phyloP scores from a whole-genome alignment of 2,329 filamentous ascomycete species.

The Scorias spongiosa region DNA sequence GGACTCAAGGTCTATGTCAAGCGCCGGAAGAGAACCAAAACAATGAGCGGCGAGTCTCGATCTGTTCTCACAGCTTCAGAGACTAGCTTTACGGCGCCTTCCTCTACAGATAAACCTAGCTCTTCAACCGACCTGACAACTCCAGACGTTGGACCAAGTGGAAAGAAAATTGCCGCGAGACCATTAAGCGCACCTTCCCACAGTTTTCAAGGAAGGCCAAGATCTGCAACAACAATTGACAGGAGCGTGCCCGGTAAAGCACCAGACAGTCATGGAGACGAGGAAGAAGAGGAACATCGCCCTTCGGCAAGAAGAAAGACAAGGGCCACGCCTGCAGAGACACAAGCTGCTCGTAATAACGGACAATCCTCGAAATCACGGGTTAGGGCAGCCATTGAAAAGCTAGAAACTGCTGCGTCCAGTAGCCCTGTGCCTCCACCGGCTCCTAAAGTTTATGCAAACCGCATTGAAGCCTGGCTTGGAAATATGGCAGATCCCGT shows the following conservation, averaged over 20 bases:
- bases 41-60: conserved; percentile 2
- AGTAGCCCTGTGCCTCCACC: conserved; percentile 18
- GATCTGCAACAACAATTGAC: neutral
- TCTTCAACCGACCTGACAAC: conserved; percentile 17
- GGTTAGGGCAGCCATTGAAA: neutral
- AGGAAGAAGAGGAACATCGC: neutral
- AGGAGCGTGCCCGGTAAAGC: neutral
- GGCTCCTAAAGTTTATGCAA: conserved; percentile 30
- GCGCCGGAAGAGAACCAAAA: conserved; percentile 11
- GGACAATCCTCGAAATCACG: conserved; percentile 1
- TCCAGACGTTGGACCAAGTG: conserved; percentile 11
- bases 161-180: conserved; percentile 6
- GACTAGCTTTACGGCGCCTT: conserved; percentile 15
- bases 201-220: neutral
- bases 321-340: neutral
- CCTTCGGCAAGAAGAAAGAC: neutral
- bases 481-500: conserved; percentile 24
- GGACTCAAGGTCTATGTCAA: conserved; percentile 21
- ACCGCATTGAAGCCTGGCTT: conserved; percentile 48
- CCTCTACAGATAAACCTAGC: conserved; percentile 15
- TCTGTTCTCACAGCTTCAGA: conserved; percentile 9
- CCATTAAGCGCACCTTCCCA: neutral
- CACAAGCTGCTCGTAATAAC: neutral
- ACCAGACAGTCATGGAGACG: neutral
- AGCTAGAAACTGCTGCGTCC: neutral